Conservation (phyloP, 2,329 filamentous ascomycete species). For the Akanthomyces muscarius region DNA sequence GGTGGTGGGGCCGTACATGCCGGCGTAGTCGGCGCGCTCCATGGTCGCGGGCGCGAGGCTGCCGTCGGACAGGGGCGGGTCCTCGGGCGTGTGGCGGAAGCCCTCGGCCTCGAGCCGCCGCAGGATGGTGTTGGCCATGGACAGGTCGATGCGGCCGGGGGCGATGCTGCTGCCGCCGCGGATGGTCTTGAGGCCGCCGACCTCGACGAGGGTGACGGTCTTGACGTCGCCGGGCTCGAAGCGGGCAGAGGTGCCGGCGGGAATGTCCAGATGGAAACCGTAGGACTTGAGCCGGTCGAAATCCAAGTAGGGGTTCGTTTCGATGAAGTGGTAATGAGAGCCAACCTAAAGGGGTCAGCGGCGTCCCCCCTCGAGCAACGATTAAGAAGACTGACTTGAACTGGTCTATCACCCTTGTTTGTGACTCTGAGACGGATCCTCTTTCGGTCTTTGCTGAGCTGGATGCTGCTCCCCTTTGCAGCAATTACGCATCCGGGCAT, state of each 20-base stretch:
- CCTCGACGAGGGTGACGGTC: conserved; percentile 85
- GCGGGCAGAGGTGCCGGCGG: conserved; percentile 84
- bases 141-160: conserved; percentile 63
- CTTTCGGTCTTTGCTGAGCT: conserved; percentile 69
- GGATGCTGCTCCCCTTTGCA: conserved; percentile 58
- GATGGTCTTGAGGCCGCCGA: conserved; percentile 75
- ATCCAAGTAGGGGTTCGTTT: conserved; percentile 81
- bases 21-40: conserved; percentile 72
- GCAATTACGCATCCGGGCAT: conserved; percentile 77
- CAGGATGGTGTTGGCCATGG: conserved; percentile 62
- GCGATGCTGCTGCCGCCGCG: conserved; percentile 80
- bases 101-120: conserved; percentile 64
- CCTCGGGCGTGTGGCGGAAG: conserved; percentile 70
- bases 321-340: conserved; percentile 94
- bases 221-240: conserved; percentile 93
- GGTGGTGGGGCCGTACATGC: conserved; percentile 90
- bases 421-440: conserved; percentile 73
- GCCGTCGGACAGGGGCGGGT: conserved; percentile 49
- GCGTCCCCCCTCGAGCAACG: too few species aligned
- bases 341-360: conserved; percentile 39
- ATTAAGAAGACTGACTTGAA: conserved; percentile 57
- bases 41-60: conserved; percentile 62
- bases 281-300: conserved; percentile 83
- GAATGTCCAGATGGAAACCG: conserved; percentile 82
- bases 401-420: conserved; percentile 82